Evolutionary conservation across 352 stramenopile species (phyloP).

Genomic region (Phytophthora citricola): DNA sequence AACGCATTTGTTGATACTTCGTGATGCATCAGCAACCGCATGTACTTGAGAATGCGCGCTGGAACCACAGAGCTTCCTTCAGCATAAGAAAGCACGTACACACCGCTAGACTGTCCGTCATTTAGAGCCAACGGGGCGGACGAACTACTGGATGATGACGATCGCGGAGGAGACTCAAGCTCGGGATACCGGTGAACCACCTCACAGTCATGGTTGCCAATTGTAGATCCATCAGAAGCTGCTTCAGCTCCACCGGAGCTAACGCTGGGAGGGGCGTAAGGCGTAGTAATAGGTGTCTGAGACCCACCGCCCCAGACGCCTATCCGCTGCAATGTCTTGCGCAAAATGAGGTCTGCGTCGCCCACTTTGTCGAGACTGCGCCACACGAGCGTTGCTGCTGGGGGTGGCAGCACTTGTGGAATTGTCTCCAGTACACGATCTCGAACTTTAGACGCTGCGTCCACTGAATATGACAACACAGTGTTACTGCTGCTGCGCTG

Average conservation of each 20-base stretch:
- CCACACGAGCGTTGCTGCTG: conserved; percentile 56
- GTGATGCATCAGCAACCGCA: conserved; percentile 88
- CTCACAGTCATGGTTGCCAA: conserved; percentile 1
- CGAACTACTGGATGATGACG: conserved; percentile 18
- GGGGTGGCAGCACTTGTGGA: conserved; percentile 55
- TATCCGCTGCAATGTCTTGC: conserved; percentile 71
- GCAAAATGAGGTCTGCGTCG: conserved; percentile 75
- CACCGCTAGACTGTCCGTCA: conserved; percentile 40
- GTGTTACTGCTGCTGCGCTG: conserved; percentile 42
- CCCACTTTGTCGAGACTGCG: conserved; percentile 78
- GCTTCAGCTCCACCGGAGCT: conserved; percentile 5
- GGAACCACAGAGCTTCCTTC: conserved; percentile 77
- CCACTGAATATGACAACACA: conserved; percentile 72
- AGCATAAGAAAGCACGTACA: conserved; percentile 83
- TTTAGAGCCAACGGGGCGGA: conserved; percentile 28
- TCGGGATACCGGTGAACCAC: conserved; percentile 16
- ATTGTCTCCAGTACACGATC: conserved; percentile 66
- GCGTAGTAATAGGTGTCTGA: conserved; percentile 83
- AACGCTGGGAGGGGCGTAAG: conserved; percentile 48
- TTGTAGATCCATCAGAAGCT: conserved; percentile 6
- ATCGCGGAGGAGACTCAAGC: conserved; percentile 18
- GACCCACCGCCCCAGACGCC: conserved; percentile 85
- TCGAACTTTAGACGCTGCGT: conserved; percentile 69
- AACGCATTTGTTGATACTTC: conserved; percentile 88
- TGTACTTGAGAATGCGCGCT: conserved; percentile 85